Conservation (phyloP, 371 early-diverging fungal genomes). For the Neoconidiobolus thromboides region DNA sequence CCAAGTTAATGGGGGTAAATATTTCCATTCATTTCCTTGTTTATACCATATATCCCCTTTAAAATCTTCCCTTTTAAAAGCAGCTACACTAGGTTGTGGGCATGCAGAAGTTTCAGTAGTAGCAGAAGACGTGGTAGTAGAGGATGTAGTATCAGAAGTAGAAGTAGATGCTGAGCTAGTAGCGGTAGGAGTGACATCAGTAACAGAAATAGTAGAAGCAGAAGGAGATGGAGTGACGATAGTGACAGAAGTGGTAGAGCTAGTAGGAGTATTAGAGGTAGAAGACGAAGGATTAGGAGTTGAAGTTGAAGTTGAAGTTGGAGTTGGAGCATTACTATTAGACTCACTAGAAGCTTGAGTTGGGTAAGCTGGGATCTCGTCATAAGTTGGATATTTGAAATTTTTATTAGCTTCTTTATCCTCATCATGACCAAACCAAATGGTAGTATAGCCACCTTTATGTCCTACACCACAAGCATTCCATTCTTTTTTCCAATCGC, state of each 20-base stretch:
- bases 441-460: background rate
- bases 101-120: background rate
- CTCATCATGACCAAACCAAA: background rate
- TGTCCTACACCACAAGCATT: background rate
- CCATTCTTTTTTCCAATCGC: background rate
- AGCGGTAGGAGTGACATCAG: background rate
- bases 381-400: background rate
- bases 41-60: background rate
- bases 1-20: background rate
- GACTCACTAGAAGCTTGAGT: background rate
- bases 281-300: background rate
- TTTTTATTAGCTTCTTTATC: background rate
- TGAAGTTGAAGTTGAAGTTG: background rate
- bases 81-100: background rate
- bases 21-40: background rate
- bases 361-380: background rate
- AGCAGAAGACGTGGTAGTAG: background rate
- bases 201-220: background rate
- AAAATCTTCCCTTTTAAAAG: background rate
- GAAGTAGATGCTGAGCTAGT: background rate
- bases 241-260: background rate
- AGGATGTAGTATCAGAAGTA: background rate
- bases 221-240: background rate
- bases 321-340: background rate
- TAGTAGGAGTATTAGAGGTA: background rate